Percentiles rank a stretch among this genome's conserved stretches.
These are phyloP conservation scores for Pleodorina starrii DNA, from an alignment of 139 green algal genomes.

Conservation along the genomic window DNA sequence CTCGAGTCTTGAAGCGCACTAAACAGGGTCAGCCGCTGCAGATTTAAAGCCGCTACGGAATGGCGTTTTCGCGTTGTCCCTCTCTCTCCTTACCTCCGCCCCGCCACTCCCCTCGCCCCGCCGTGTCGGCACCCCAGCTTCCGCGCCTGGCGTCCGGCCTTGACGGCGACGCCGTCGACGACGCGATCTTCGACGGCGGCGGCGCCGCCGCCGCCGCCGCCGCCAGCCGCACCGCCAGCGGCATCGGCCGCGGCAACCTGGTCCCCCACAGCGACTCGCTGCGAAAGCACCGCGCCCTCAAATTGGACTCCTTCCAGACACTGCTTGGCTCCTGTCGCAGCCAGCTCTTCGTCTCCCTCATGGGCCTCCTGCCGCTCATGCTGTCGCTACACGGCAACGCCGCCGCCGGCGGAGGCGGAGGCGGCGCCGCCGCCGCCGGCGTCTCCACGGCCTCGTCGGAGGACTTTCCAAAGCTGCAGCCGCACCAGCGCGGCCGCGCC, in stretches of 20 bases:
- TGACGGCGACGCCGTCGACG: not conserved
- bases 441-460: not conserved
- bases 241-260: not conserved
- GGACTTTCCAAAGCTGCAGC: not conserved
- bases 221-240: not conserved
- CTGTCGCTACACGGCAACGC: conserved; percentile 68
- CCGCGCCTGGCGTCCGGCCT: not conserved
- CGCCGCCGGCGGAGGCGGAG: not conserved
- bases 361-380: conserved; percentile 82
- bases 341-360: conserved; percentile 81
- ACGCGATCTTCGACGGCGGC: not conserved
- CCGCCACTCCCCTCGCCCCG: not conserved
- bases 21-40: not conserved
- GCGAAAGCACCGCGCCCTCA: conserved; percentile 54
- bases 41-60: no score
- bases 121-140: not conserved
- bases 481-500: not conserved
- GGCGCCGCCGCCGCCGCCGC: not conserved
- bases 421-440: conserved; percentile 40
- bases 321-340: conserved; percentile 77
- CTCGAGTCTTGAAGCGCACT: not conserved
- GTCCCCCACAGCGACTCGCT: conserved; percentile 51
- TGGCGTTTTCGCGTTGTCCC: no score
- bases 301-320: conserved; percentile 60
- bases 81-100: no score